Conservation (phyloP, 768 basidiomycete species). For the Crassisporium funariophilum region DNA sequence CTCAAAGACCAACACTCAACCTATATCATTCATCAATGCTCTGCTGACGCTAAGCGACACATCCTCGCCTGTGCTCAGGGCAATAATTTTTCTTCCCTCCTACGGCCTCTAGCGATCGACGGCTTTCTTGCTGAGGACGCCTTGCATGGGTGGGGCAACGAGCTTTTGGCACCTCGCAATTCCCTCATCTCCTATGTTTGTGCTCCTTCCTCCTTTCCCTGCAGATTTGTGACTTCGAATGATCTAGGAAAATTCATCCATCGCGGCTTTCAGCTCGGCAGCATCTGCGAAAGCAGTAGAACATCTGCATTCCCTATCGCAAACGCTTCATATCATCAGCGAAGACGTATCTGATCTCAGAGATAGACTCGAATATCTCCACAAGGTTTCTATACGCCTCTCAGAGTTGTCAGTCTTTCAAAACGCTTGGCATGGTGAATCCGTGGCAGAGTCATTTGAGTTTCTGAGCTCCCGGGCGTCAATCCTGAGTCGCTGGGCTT, state of each 20-base stretch:
- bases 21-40: neutral
- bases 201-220: too few species aligned
- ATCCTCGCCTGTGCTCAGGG: conserved; percentile 1
- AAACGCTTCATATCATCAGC: too few species aligned
- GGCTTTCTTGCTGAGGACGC: neutral
- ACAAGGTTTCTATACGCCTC: neutral
- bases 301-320: neutral
- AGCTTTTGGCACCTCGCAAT: too few species aligned
- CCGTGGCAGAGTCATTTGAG: conserved; percentile 12
- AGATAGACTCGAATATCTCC: neutral
- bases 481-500: conserved; percentile 15
- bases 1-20: neutral
- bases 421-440: too few species aligned
- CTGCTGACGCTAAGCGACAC: neutral
- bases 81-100: neutral
- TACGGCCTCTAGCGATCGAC: conserved; percentile 3
- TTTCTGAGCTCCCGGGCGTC: conserved; percentile 12
- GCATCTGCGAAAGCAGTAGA: neutral
- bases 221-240: too few species aligned
- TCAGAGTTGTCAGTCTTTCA: too few species aligned
- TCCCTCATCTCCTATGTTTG: too few species aligned
- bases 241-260: too few species aligned
- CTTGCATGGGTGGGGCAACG: too few species aligned
- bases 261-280: too few species aligned
- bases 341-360: conserved; percentile 2